Conservation (phyloP, 306 rosid genomes). For the Arachis hypogaea region DNA sequence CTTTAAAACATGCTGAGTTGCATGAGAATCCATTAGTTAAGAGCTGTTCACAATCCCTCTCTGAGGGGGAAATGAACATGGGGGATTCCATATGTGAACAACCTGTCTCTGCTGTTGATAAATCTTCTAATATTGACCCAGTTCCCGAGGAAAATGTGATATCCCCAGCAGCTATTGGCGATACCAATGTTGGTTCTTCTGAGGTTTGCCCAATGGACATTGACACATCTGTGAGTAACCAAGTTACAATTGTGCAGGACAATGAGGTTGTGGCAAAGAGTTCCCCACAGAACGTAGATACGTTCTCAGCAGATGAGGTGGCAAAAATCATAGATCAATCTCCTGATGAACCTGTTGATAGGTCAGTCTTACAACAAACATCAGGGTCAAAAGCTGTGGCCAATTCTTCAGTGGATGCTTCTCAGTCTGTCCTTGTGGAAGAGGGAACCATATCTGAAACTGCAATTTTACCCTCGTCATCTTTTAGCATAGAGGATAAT, state of each 20-base stretch:
- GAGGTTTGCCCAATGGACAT: slow-evolving; percentile 30
- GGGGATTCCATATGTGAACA: slow-evolving; percentile 29
- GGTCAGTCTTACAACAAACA: not conserved
- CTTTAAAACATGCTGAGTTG: slow-evolving; percentile 36
- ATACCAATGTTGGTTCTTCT: not conserved
- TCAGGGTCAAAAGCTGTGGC: slow-evolving; percentile 15
- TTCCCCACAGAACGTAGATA: not conserved
- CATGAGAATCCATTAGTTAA: slow-evolving; percentile 24
- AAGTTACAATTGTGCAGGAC: not conserved
- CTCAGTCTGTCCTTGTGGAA: slow-evolving; percentile 4
- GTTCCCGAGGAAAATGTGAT: slow-evolving; percentile 14
- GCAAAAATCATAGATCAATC: slow-evolving; percentile 1
- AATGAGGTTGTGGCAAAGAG: slow-evolving; percentile 11
- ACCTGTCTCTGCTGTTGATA: slow-evolving; percentile 10
- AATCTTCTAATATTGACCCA: slow-evolving; percentile 2
- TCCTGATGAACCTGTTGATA: slow-evolving; percentile 11
- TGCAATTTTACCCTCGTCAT: slow-evolving; percentile 12
- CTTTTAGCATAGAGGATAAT: slow-evolving; percentile 37
- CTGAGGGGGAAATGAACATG: slow-evolving; percentile 28
- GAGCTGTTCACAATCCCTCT: slow-evolving; percentile 26
- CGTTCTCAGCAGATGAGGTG: not conserved
- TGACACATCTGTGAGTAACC: slow-evolving; percentile 19
- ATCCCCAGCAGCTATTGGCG: slow-evolving; percentile 7
- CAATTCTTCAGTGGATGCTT: slow-evolving; percentile 30
- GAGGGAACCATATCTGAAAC: slow-evolving; percentile 24